These are phyloP conservation scores for Gossypium davidsonii DNA, from an alignment of 441 rosid genomes.

Conservation along the genomic window DNA sequence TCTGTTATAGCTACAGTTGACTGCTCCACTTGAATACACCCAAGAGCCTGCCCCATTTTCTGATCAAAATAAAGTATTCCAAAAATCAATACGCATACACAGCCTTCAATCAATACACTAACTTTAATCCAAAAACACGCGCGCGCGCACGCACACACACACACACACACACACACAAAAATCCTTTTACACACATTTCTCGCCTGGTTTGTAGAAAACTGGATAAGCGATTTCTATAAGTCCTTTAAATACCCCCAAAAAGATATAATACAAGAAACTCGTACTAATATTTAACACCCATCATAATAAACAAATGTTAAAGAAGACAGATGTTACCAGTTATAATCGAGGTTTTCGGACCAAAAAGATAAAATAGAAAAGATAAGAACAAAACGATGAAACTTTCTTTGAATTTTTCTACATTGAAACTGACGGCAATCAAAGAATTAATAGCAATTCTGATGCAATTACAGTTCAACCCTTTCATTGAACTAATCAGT, in stretches of 20 bases:
- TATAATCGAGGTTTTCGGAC: neutral
- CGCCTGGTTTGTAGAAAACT: neutral
- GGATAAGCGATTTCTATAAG: neutral
- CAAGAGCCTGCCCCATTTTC: conserved; percentile 60
- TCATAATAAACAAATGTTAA: neutral
- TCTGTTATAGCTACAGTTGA: conserved; percentile 72
- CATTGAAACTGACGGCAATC: neutral
- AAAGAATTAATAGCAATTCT: neutral
- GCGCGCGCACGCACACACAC: too few relatives aligned
- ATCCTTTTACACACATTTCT: neutral
- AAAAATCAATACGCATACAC: neutral
- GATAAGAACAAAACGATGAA: neutral
- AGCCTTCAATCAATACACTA: neutral
- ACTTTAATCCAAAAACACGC: neutral
- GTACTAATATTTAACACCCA: neutral
- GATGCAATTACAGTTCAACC: neutral
- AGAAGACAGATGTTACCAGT: neutral
- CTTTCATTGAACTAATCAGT: neutral
- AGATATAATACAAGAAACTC: neutral
- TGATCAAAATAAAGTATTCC: conserved; percentile 9
- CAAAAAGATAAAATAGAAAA: neutral
- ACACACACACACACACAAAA: neutral
- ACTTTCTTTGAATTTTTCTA: neutral
- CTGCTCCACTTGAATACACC: conserved; percentile 71
- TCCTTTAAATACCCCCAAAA: neutral